Base-by-base conservation (phyloP, 164 flowering plant genomes). In the Dillenia turbinata region DNA sequence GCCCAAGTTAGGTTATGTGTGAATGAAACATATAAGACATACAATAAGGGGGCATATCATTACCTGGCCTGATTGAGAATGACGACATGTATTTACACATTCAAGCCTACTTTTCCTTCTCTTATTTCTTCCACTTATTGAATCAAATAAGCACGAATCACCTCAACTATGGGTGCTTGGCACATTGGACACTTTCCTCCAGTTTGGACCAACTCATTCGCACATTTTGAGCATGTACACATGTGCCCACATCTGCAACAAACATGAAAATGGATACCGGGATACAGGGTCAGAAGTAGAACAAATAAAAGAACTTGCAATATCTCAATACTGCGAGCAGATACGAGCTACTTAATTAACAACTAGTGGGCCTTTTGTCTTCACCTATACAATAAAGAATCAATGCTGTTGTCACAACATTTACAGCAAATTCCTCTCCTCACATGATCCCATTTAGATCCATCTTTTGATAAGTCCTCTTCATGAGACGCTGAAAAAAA, bases 121-220 rank as follows among this genome's bases (percentile, higher is more conserved):
- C 47, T 17, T 61, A 55, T 44, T 43, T 54, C 53, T 49, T 17
- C 12, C 49, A 24, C 12, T 82, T 81, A 94, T 84, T 85, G 74
- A 69, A 85, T 77, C n/a, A 82, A 86, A 70, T 87, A 93, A 58
- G 96, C 96, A 61, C 92, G 90, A 65, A 90, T 74, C 64, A 83
- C 92, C 81, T 93, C 97, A 17, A 86, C 70, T 40, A 86, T 84
- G 2, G 97, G 97, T 51, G 97, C 98, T 33, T 75, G 78, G 68
- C 98, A 93, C 88, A 93, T 77, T n/a, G 98, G 98, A 66, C 98
- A 93, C 70, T 87, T 93, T 33, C 87, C 94, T 57, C 70, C 77
- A 43, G 76, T 71, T 46, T 81, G 74, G 57, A 90, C 79, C 82
- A 93, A 74, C 66, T 81, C 81, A 52, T 79, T 80, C 17, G 98